Percentiles rank a stretch among this genome's conserved stretches.
These are phyloP conservation scores for Metschnikowia henanensis DNA, from an alignment of 805 yeast genomes.

Conservation along the genomic window DNA sequence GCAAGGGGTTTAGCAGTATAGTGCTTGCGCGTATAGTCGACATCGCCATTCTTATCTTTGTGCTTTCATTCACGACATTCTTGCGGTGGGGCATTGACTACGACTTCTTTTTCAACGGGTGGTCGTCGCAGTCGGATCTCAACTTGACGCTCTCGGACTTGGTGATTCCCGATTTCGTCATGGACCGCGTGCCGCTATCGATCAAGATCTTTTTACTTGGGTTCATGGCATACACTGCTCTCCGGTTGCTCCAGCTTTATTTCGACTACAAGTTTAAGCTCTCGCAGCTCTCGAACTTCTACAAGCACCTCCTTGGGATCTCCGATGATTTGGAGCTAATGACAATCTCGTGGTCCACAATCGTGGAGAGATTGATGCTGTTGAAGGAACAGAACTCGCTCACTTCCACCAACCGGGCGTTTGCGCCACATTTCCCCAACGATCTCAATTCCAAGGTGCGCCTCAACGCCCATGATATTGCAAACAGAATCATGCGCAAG, in stretches of 20 bases:
- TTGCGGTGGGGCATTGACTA: conserved; percentile 81
- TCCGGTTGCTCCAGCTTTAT: conserved; percentile 55
- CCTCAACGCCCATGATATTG: conserved; percentile 90
- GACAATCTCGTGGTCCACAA: conserved; percentile 90
- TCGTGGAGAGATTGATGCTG: conserved; percentile 72
- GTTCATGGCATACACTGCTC: conserved; percentile 51
- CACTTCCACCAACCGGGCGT: conserved; percentile 39
- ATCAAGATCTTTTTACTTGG: conserved; percentile 65
- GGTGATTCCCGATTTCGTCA: conserved; percentile 44
- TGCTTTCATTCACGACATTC: conserved; percentile 75
- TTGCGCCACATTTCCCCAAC: conserved; percentile 29
- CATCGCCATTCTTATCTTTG: conserved; percentile 72
- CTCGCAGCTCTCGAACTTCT: conserved; percentile 75
- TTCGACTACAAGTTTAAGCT: conserved; percentile 62
- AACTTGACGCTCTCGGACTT: conserved; percentile 33
- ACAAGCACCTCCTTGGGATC: conserved; percentile 66
- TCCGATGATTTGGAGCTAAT: conserved; percentile 76
- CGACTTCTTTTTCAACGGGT: conserved; percentile 28
- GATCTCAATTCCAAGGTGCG: conserved; percentile 72
- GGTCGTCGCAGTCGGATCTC: conserved; percentile 22
- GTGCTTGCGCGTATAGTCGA: conserved; percentile 64
- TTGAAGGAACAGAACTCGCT: conserved; percentile 80
- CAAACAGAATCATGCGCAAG: conserved; percentile 92
- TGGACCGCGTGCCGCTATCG: conserved; percentile 37
- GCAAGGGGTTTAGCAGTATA: conserved; percentile 84